Evolutionary conservation across 768 basidiomycete genomes (phyloP).

Genomic region (Xanthoconium stramineum): DNA sequence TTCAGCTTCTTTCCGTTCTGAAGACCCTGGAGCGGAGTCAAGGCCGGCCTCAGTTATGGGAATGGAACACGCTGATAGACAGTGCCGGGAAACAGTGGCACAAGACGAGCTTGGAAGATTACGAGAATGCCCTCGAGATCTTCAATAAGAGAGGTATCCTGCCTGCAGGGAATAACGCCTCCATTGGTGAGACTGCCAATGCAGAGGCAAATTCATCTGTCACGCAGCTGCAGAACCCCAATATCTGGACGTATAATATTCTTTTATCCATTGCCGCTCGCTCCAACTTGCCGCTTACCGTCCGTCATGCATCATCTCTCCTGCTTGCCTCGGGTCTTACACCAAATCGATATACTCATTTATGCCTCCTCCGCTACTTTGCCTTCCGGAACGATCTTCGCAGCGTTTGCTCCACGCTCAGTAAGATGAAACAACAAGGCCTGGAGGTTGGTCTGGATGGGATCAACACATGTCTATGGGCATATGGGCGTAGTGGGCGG

Average conservation of each 20-base stretch:
- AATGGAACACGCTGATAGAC: slow-evolving; percentile 77
- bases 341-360: slow-evolving; percentile 61
- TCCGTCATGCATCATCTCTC: slow-evolving; percentile 54
- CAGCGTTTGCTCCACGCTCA: slow-evolving; percentile 54
- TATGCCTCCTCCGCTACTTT: slow-evolving; percentile 58
- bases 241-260: slow-evolving; percentile 68
- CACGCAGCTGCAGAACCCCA: slow-evolving; percentile 39
- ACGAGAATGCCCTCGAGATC: slow-evolving; percentile 56
- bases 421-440: slow-evolving; percentile 48
- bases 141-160: slow-evolving; percentile 57
- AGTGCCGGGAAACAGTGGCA: slow-evolving; percentile 65
- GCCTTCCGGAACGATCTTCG: slow-evolving; percentile 42
- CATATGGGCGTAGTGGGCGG: slow-evolving; percentile 51
- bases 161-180: not conserved
- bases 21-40: slow-evolving; percentile 53
- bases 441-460: slow-evolving; percentile 60
- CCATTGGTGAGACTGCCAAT: slow-evolving; percentile 12
- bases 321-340: slow-evolving; percentile 50
- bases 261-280: slow-evolving; percentile 62
- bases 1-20: slow-evolving; percentile 67
- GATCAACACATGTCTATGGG: slow-evolving; percentile 69
- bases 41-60: slow-evolving; percentile 53
- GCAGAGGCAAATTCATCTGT: not conserved
- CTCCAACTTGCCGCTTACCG: slow-evolving; percentile 38
- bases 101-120: slow-evolving; percentile 54